Base-by-base conservation (phyloP, 2,329 filamentous ascomycete species). In the Neocatenulostroma microsporum region DNA sequence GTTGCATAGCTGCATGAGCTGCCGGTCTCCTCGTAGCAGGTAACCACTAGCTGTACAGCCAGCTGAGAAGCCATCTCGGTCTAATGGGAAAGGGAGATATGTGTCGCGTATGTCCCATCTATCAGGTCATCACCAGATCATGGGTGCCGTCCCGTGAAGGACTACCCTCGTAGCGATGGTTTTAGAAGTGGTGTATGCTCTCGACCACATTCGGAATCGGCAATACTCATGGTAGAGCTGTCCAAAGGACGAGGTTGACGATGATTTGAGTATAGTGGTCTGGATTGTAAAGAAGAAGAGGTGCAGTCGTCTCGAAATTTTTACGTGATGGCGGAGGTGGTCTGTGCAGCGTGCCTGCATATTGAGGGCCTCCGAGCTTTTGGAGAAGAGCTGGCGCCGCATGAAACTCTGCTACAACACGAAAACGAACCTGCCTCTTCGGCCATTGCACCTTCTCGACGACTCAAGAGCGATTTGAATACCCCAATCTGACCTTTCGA, bases 191-290 rank as follows among this genome's bases (percentile, higher is more conserved):
- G 73, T 63, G 61, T 30, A 34, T 21, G n/a, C 64, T 85, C 80
- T 84, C 66, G 80, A 82, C 80, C 70, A 74, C 74, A 62, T 73
- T 76, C 76, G 75, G 76, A 82, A 69, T 80, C 75, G 72, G 69
- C 76, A 81, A 74, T 69, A 70, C 49, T 47, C 47, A 44, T 31
- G 29, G 13, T 72, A 75, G 78, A 53, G 66, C 58, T 34, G 30
- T 32, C 30, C 53, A 57, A 51, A 48, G 46, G 55, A 46, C 55
- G 70, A 69, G 61, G 69, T 73, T 74, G 75, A 69, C 73, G 74
- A 78, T 78, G 74, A 80, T 82, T 82, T 82, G 78, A 82, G 72
- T 78, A 30, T 72, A 72, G 73, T 76, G 78, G 78, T 82, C 78
- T 74, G 71, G 66, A 55, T 62, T 63, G 64, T 54, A 53, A 58